These are phyloP conservation scores for Craspedostauros australis DNA, from an alignment of 108 stramenopile genomes.

Conservation along the genomic window DNA sequence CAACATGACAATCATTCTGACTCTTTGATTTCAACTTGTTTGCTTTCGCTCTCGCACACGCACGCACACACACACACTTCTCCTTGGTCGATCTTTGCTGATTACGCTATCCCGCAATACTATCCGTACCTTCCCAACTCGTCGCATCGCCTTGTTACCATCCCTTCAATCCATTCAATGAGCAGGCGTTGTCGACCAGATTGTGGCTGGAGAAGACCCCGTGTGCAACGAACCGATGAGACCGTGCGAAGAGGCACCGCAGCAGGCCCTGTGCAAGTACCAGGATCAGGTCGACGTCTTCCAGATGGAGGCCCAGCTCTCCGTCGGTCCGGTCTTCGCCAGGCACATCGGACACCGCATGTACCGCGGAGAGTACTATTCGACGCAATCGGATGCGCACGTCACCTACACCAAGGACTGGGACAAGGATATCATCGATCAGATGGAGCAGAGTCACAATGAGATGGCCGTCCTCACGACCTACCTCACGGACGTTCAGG, in stretches of 20 bases:
- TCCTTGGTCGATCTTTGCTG: background rate
- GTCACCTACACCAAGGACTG: constrained; percentile 85
- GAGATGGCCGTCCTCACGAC: constrained; percentile 91
- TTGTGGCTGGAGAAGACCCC: constrained; percentile 69
- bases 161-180: background rate
- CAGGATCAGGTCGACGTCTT: constrained; percentile 73
- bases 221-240: constrained; percentile 67
- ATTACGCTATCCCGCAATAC: background rate
- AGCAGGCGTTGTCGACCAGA: constrained; percentile 74
- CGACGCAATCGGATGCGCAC: constrained; percentile 94
- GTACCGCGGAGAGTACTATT: constrained; percentile 92
- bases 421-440: constrained; percentile 85
- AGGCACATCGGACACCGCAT: constrained; percentile 82
- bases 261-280: constrained; percentile 71
- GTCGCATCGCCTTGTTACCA: background rate
- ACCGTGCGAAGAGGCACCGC: constrained; percentile 60
- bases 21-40: no score
- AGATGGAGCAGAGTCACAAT: constrained; percentile 73
- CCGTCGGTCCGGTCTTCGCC: constrained; percentile 88
- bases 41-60: no score
- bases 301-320: constrained; percentile 65
- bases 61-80: background rate
- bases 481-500: constrained; percentile 79
- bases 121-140: background rate
- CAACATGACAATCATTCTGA: no score